phyloP scores from a whole-genome alignment of 345 rosid genomes.

The Gossypium rotundifolium region DNA sequence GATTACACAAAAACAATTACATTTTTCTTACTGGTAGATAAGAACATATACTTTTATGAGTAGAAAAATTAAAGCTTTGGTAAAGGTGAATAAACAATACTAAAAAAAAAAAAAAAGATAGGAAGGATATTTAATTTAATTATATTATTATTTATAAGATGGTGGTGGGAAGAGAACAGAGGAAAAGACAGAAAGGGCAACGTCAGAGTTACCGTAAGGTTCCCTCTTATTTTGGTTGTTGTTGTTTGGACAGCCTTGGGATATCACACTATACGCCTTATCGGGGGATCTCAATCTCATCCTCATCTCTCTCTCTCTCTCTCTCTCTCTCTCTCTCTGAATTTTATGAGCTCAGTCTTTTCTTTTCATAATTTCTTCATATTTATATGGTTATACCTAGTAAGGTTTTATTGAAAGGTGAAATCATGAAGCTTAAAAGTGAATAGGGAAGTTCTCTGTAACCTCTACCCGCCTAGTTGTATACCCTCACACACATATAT shows the following conservation, averaged over 20 bases:
- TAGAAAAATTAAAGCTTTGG: too few species aligned
- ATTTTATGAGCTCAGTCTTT: slow-evolving; percentile 16
- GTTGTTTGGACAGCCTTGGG: slow-evolving; percentile 13
- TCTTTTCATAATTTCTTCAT: slow-evolving; percentile 25
- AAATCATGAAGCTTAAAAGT: slow-evolving; percentile 26
- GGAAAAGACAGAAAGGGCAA: slow-evolving; percentile 77
- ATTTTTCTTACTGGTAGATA: too few species aligned
- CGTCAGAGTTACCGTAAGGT: slow-evolving; percentile 46
- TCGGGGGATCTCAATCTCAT: slow-evolving; percentile 23
- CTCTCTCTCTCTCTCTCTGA: slow-evolving; percentile 17
- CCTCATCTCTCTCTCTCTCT: background rate
- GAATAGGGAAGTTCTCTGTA: slow-evolving; percentile 1
- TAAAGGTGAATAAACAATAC: background rate
- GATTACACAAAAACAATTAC: too few species aligned
- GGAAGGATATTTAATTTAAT: slow-evolving; percentile 20
- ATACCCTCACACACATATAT: too few species aligned
- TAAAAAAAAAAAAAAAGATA: slow-evolving; percentile 11
- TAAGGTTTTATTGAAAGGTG: slow-evolving; percentile 10
- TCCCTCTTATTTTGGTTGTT: slow-evolving; percentile 21
- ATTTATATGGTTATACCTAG: slow-evolving; percentile 37
- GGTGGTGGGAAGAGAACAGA: slow-evolving; percentile 32
- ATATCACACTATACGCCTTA: slow-evolving; percentile 10
- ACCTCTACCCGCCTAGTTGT: too few species aligned
- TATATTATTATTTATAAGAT: slow-evolving; percentile 13
- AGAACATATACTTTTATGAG: too few species aligned